A percentile compares a stretch with the other conserved stretches of the same genome.
Evolutionary conservation across 2,329 filamentous ascomycete genomes (phyloP).

Genomic region (Pyrenochaeta sp.): DNA sequence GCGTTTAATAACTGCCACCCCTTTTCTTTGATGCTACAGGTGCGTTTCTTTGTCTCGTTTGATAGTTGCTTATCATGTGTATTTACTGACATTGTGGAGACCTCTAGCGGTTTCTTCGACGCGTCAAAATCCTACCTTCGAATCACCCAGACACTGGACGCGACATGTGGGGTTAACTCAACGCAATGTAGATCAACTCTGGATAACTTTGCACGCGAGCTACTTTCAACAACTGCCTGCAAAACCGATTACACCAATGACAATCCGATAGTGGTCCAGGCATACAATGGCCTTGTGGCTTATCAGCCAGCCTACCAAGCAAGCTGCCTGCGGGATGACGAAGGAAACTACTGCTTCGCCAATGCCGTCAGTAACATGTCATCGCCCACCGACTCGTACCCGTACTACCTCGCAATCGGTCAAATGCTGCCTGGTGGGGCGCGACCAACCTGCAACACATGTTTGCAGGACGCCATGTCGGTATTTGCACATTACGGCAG

Average conservation of each 20-base stretch:
- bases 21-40: slow-evolving; percentile 83
- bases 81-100: slow-evolving; percentile 60
- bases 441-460: slow-evolving; percentile 77
- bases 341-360: slow-evolving; percentile 78
- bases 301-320: slow-evolving; percentile 83
- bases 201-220: slow-evolving; percentile 68
- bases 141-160: slow-evolving; percentile 81
- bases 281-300: slow-evolving; percentile 77
- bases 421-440: slow-evolving; percentile 71
- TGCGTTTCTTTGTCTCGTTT: slow-evolving; percentile 51
- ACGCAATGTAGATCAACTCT: slow-evolving; percentile 73
- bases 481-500: slow-evolving; percentile 76
- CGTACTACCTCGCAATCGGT: slow-evolving; percentile 88
- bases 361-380: slow-evolving; percentile 81
- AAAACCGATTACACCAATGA: slow-evolving; percentile 71
- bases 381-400: slow-evolving; percentile 75
- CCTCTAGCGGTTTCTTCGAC: slow-evolving; percentile 85
- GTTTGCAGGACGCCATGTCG: slow-evolving; percentile 81
- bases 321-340: slow-evolving; percentile 76
- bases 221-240: slow-evolving; percentile 72
- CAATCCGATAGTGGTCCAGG: slow-evolving; percentile 76
- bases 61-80: too few species aligned
- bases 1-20: slow-evolving; percentile 80
- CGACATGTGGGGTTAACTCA: slow-evolving; percentile 75
- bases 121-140: slow-evolving; percentile 74